A percentile compares a stretch with the other conserved stretches of the same genome.
phyloP scores from a whole-genome alignment of 2,329 filamentous ascomycete species.

The Dothideomycetes sp. region DNA sequence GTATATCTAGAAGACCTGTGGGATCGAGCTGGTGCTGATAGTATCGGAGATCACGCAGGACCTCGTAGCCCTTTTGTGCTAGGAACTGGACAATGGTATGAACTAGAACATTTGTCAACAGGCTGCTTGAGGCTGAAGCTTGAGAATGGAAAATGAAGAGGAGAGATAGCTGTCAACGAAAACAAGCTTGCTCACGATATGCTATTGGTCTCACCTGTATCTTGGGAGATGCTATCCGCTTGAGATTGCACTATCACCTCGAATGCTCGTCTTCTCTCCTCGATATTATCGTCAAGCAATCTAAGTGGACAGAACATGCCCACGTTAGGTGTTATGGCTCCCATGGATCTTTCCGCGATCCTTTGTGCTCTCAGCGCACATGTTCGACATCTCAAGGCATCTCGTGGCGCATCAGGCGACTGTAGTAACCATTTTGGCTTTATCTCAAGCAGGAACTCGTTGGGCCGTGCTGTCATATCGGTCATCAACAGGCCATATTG shows the following conservation, averaged over 20 bases:
- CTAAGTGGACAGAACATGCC: constrained; percentile 32
- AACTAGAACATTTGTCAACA: background rate
- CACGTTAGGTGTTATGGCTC: background rate
- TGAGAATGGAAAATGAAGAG: background rate
- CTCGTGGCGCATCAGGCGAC: constrained; percentile 34
- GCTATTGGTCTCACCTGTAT: background rate
- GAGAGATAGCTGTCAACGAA: background rate
- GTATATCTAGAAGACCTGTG: constrained; percentile 23
- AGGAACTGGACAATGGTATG: constrained; percentile 22
- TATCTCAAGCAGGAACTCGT: constrained; percentile 30
- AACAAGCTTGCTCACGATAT: background rate
- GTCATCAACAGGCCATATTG: constrained; percentile 26
- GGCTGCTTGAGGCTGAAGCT: background rate
- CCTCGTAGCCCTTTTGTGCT: constrained; percentile 23
- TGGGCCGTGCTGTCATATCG: constrained; percentile 25
- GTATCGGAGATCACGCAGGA: constrained; percentile 30
- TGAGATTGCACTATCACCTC: constrained; percentile 17
- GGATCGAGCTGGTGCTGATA: constrained; percentile 32
- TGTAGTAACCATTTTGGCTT: constrained; percentile 43
- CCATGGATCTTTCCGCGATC: constrained; percentile 15
- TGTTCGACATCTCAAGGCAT: constrained; percentile 35
- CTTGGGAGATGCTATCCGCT: background rate
- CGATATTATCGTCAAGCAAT: constrained; percentile 26
- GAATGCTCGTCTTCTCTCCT: constrained; percentile 20
- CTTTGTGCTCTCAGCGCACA: constrained; percentile 35